Evolutionary conservation across 1,139 yeast genomes (phyloP).

Genomic region (Geotrichum restrictum): DNA sequence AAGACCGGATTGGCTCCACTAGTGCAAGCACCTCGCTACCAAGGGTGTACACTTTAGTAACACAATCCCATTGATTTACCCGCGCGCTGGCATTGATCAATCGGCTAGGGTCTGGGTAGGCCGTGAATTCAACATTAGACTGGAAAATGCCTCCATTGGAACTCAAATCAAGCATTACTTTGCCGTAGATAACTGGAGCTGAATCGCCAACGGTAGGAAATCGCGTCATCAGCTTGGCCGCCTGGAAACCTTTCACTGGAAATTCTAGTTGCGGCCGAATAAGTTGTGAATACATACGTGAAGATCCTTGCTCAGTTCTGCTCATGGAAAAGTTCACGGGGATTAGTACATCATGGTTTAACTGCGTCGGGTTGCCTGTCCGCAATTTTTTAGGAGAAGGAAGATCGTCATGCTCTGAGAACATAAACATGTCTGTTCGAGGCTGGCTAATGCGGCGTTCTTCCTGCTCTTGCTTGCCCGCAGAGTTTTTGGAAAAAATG

Average conservation of each 20-base stretch:
- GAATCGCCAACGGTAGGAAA: constrained; percentile 33
- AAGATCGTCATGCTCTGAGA: not conserved
- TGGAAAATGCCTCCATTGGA: constrained; percentile 23
- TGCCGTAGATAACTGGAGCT: constrained; percentile 35
- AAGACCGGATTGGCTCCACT: constrained; percentile 31
- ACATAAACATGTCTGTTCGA: constrained; percentile 14
- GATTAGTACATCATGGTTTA: constrained; percentile 11
- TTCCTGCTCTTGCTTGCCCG: constrained; percentile 16
- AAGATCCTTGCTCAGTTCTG: constrained; percentile 5
- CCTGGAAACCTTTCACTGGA: constrained; percentile 32
- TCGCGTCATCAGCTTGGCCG: constrained; percentile 30
- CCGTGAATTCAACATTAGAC: constrained; percentile 31
- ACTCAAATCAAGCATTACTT: constrained; percentile 32
- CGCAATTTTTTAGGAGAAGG: constrained; percentile 7
- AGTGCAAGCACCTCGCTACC: constrained; percentile 36
- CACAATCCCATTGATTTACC: constrained; percentile 33
- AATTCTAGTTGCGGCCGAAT: constrained; percentile 40
- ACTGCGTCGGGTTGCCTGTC: not conserved
- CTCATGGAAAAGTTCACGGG: constrained; percentile 31
- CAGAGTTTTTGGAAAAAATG: constrained; percentile 30
- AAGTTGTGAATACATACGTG: constrained; percentile 34
- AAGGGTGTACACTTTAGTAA: constrained; percentile 35
- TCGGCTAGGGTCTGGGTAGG: constrained; percentile 11
- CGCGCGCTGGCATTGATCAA: constrained; percentile 17
- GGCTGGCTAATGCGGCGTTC: constrained; percentile 10